Evolutionary conservation across 768 basidiomycete genomes (phyloP).

Genomic region (Phaeolepiota aurea): DNA sequence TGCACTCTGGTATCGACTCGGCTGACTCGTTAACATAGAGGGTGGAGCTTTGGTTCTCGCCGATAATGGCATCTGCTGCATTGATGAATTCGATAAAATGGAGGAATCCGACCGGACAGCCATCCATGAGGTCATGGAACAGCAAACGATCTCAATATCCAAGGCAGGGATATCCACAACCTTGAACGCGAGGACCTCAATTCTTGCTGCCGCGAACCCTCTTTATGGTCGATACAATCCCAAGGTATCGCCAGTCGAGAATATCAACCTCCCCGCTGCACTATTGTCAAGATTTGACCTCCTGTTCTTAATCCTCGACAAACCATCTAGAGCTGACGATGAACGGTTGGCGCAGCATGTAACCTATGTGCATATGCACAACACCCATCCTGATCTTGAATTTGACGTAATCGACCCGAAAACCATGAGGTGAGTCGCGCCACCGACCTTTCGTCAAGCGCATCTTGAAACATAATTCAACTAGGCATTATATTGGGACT

Average conservation of each 20-base stretch:
- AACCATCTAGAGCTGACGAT: slow-evolving; percentile 90
- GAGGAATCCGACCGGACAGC: slow-evolving; percentile 96
- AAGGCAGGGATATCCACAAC: slow-evolving; percentile 99
- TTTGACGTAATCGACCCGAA: slow-evolving; percentile 79
- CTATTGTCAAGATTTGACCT: slow-evolving; percentile 94
- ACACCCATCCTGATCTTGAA: slow-evolving; percentile 77
- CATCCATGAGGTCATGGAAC: slow-evolving; percentile 99
- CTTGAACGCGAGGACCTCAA: slow-evolving; percentile 93
- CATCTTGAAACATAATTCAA: slow-evolving; percentile 6
- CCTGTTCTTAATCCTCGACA: slow-evolving; percentile 94
- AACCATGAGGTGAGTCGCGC: slow-evolving; percentile 78
- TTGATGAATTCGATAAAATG: slow-evolving; percentile 99
- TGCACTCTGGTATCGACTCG: not conserved
- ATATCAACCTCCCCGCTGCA: slow-evolving; percentile 97
- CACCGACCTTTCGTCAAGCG: not conserved
- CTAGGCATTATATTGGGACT: slow-evolving; percentile 88
- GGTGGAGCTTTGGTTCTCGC: slow-evolving; percentile 98
- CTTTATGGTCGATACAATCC: slow-evolving; percentile 97
- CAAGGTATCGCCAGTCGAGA: slow-evolving; percentile 95
- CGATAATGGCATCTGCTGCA: slow-evolving; percentile 99
- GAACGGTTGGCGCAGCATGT: slow-evolving; percentile 95
- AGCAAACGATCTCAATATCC: slow-evolving; percentile 98
- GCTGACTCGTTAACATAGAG: slow-evolving; percentile 46
- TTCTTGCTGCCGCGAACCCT: slow-evolving; percentile 96
- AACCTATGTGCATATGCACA: slow-evolving; percentile 97